These are phyloP conservation scores for Backusella luteola DNA, from an alignment of 192 early-diverging fungal genomes.

Conservation along the genomic window DNA sequence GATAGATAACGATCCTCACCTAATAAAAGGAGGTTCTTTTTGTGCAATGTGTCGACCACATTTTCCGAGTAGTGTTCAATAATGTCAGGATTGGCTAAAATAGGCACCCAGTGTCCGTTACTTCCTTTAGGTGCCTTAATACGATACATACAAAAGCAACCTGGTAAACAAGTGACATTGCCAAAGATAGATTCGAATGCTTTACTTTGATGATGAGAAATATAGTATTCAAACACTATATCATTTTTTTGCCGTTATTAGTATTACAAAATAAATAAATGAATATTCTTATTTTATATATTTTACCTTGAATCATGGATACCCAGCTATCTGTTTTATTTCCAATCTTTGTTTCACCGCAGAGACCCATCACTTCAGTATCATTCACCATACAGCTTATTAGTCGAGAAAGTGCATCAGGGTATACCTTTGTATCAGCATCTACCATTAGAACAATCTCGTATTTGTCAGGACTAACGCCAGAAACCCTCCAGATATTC, in stretches of 20 bases:
- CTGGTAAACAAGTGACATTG: conserved; percentile 80
- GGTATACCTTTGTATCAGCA: conserved; percentile 80
- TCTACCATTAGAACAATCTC: conserved; percentile 83
- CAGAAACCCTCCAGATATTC: conserved; percentile 68
- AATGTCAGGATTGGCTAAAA: conserved; percentile 80
- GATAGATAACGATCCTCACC: conserved; percentile 78
- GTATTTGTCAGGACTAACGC: conserved; percentile 72
- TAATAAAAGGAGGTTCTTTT: conserved; percentile 73
- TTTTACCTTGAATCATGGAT: conserved; percentile 65
- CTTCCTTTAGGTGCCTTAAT: conserved; percentile 80
- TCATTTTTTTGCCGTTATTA: conserved; percentile 1
- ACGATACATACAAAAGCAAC: conserved; percentile 87
- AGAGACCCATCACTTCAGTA: conserved; percentile 69
- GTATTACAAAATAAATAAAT: not conserved
- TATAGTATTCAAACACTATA: conserved; percentile 81
- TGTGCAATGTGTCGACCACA: conserved; percentile 75
- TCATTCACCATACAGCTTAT: conserved; percentile 73
- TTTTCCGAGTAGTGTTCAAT: conserved; percentile 85
- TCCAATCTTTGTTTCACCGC: conserved; percentile 81
- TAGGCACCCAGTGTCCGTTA: conserved; percentile 77
- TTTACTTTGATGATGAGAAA: conserved; percentile 79
- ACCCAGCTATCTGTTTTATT: conserved; percentile 80
- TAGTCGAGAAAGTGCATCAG: conserved; percentile 68
- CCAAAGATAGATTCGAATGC: conserved; percentile 87
- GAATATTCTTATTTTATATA: not conserved